These are phyloP conservation scores for Fibroporia radiculosa DNA, from an alignment of 768 basidiomycete species.

Conservation along the genomic window DNA sequence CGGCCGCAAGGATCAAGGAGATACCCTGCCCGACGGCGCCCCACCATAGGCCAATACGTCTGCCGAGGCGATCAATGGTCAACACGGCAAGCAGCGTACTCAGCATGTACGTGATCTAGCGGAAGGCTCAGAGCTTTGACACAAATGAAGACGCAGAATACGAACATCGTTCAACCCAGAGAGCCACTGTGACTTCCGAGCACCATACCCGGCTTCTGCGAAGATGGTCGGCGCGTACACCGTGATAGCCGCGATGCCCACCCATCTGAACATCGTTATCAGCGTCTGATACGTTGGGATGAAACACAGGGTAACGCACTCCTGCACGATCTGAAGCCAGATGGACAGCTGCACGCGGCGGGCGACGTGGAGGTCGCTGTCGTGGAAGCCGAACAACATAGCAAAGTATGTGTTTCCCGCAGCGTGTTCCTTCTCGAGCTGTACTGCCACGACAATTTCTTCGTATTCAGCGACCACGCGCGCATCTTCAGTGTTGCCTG, in stretches of 20 bases:
- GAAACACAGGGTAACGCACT: slow-evolving; percentile 20
- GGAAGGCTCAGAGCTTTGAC: background rate
- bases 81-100: slow-evolving; percentile 32
- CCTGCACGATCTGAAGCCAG: slow-evolving; percentile 39
- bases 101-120: slow-evolving; percentile 36
- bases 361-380: slow-evolving; percentile 33
- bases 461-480: slow-evolving; percentile 27
- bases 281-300: background rate
- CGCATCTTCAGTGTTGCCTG: slow-evolving; percentile 17
- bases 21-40: slow-evolving; percentile 35
- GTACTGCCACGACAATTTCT: slow-evolving; percentile 30
- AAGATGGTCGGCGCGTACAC: slow-evolving; percentile 40
- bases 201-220: slow-evolving; percentile 33
- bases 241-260: slow-evolving; percentile 38
- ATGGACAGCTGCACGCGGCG: slow-evolving; percentile 35
- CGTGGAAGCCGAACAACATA: slow-evolving; percentile 35
- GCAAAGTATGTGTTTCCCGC: slow-evolving; percentile 35
- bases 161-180: slow-evolving; percentile 36
- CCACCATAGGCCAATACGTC: slow-evolving; percentile 38
- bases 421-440: slow-evolving; percentile 32
- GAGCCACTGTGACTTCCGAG: slow-evolving; percentile 36
- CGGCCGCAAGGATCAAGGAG: slow-evolving; percentile 32
- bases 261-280: slow-evolving; percentile 25
- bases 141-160: background rate
- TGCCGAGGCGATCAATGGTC: slow-evolving; percentile 36